Percentiles rank a stretch among this genome's conserved stretches.
Conservation (phyloP, 768 basidiomycete species). For the Hypsizygus marmoreus region DNA sequence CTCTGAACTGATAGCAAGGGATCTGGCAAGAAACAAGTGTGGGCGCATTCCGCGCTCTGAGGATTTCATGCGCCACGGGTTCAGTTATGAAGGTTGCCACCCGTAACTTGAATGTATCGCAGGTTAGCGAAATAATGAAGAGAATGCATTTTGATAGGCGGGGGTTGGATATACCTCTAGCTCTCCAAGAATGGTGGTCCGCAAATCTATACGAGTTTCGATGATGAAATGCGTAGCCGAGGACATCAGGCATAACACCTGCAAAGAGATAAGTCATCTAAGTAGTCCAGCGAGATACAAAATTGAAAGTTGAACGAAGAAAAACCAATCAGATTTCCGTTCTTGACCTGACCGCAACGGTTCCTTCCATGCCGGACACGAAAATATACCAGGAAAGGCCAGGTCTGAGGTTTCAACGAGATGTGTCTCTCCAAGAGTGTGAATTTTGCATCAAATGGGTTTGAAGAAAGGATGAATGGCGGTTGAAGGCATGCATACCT, state of each 20-base stretch:
- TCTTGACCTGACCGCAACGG: slow-evolving; percentile 48
- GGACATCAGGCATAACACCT: not conserved
- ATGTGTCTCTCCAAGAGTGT: slow-evolving; percentile 34
- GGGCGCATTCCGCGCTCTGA: no score
- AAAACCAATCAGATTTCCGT: slow-evolving; percentile 60
- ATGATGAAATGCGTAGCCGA: no score
- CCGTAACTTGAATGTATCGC: no score
- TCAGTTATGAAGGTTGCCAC: no score
- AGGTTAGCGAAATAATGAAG: no score
- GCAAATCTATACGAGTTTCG: no score
- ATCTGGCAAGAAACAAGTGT: no score
- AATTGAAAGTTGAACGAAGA: not conserved
- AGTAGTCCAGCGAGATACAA: not conserved
- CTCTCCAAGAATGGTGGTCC: no score
- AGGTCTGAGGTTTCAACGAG: slow-evolving; percentile 43
- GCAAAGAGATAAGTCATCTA: not conserved
- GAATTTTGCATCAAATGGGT: slow-evolving; percentile 44
- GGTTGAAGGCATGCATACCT: not conserved
- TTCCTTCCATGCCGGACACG: slow-evolving; percentile 38
- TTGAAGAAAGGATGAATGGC: slow-evolving; percentile 5
- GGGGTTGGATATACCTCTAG: no score
- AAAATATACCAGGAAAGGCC: slow-evolving; percentile 44
- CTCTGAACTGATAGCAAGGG: no score
- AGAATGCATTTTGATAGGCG: no score
- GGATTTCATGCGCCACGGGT: no score